Percentiles rank a stretch among this genome's conserved stretches.
Conservation (phyloP, 768 basidiomycete species). For the Kwoniella botswanensis region DNA sequence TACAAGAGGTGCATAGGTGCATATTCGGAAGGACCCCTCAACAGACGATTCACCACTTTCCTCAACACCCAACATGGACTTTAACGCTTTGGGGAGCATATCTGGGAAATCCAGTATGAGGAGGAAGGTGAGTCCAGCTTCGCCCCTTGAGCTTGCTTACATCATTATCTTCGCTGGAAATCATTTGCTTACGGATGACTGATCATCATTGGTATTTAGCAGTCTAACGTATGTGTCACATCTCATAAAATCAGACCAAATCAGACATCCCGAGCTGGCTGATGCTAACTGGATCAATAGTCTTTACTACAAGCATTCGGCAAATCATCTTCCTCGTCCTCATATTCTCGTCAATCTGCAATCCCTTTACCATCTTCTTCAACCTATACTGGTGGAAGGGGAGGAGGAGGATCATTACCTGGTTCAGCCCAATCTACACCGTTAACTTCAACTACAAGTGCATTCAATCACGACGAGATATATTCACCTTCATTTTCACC, state of each 20-base stretch:
- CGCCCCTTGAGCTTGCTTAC: too few species aligned
- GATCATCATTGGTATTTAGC: constrained; percentile 13
- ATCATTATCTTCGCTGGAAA: too few species aligned
- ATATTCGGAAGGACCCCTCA: too few species aligned
- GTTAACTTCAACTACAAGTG: constrained; percentile 2
- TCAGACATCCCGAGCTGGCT: too few species aligned
- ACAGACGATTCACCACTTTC: not conserved
- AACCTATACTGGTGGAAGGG: not conserved
- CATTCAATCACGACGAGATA: constrained; percentile 17
- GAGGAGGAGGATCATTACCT: constrained; percentile 2
- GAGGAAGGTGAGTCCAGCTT: constrained; percentile 27
- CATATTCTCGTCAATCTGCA: constrained; percentile 26
- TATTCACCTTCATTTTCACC: constrained; percentile 12
- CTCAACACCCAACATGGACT: constrained; percentile 22
- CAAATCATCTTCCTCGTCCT: constrained; percentile 20
- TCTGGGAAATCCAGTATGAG: constrained; percentile 32
- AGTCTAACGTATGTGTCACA: constrained; percentile 25
- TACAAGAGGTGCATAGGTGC: too few species aligned
- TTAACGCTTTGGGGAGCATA: constrained; percentile 23
- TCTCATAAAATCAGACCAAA: not conserved
- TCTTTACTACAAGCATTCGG: constrained; percentile 28
- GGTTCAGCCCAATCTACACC: constrained; percentile 15
- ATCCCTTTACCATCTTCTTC: constrained; percentile 15
- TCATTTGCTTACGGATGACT: not conserved
- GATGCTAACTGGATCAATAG: not conserved